These are phyloP conservation scores for Ulvella scutata DNA, from an alignment of 139 green algal genomes.

Conservation along the genomic window DNA sequence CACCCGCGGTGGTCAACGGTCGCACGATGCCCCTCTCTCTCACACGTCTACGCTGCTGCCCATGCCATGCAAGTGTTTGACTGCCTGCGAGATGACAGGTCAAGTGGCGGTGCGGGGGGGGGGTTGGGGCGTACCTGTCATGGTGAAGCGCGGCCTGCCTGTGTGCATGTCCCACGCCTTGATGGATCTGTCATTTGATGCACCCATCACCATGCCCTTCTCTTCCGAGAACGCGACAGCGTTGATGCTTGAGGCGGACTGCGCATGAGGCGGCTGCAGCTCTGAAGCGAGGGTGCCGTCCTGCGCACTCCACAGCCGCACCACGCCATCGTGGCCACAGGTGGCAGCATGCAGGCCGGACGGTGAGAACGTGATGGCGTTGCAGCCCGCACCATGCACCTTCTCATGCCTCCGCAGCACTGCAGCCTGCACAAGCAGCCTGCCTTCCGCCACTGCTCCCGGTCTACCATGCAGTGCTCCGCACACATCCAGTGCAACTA, in stretches of 20 bases:
- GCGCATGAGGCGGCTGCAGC: background rate
- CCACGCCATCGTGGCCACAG: conserved; percentile 65
- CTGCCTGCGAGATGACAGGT: no score
- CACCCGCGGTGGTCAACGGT: background rate
- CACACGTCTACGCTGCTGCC: no score
- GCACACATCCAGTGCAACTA: no score
- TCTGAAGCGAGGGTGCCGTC: conserved; percentile 5
- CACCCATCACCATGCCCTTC: background rate
- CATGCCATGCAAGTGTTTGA: no score
- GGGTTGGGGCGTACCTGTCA: background rate
- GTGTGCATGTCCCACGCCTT: background rate
- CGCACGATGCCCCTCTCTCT: no score
- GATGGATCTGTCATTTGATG: background rate
- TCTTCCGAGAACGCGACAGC: background rate
- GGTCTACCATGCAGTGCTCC: no score
- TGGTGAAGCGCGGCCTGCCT: background rate
- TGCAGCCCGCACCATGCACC: background rate
- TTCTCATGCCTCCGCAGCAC: background rate
- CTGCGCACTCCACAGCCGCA: conserved; percentile 54
- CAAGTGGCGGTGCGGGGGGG: no score
- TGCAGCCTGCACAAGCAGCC: background rate
- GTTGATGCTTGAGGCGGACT: background rate
- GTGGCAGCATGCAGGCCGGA: conserved; percentile 24
- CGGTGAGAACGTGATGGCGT: background rate
- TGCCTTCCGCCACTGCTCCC: no score